Evolutionary conservation across 1,139 yeast genomes (phyloP).

Genomic region (Kluyveromyces marxianus): DNA sequence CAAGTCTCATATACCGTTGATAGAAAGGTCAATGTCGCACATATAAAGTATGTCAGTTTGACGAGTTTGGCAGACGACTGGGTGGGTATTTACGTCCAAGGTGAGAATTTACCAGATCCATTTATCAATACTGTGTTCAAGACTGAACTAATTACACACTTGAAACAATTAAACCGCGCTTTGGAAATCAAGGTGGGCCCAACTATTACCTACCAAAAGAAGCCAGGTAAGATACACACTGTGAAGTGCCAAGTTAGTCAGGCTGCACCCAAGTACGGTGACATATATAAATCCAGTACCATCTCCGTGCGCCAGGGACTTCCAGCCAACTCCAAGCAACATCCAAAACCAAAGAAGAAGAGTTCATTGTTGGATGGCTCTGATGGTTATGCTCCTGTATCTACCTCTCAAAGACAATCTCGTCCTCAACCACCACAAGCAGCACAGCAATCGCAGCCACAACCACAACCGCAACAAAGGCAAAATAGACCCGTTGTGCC

Average conservation of each 20-base stretch:
- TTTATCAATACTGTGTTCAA: constrained; percentile 76
- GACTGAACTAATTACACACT: constrained; percentile 78
- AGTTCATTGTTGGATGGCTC: constrained; percentile 8
- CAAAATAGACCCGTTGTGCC: neutral
- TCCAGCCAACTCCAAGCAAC: constrained; percentile 63
- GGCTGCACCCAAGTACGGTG: constrained; percentile 57
- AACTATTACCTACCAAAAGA: constrained; percentile 76
- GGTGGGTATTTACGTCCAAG: constrained; percentile 66
- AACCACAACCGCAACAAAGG: constrained; percentile 22
- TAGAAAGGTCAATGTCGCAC: constrained; percentile 49
- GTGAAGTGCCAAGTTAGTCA: constrained; percentile 61
- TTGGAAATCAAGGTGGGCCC: constrained; percentile 62
- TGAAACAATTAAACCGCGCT: constrained; percentile 55
- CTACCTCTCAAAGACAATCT: constrained; percentile 12
- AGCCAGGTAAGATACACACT: constrained; percentile 73
- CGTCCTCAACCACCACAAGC: too few species aligned
- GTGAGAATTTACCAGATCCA: constrained; percentile 62
- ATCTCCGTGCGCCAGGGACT: constrained; percentile 77
- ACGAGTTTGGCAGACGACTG: constrained; percentile 86
- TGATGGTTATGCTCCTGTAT: constrained; percentile 9
- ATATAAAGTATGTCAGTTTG: constrained; percentile 58
- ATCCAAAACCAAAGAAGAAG: constrained; percentile 59
- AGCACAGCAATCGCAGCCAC: constrained; percentile 3
- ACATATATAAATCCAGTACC: constrained; percentile 79
- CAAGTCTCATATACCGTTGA: constrained; percentile 65